Percentiles rank a stretch among this genome's conserved stretches.
Conservation (phyloP, 2,329 filamentous ascomycete species). For the Arthrinium puccinioides region DNA sequence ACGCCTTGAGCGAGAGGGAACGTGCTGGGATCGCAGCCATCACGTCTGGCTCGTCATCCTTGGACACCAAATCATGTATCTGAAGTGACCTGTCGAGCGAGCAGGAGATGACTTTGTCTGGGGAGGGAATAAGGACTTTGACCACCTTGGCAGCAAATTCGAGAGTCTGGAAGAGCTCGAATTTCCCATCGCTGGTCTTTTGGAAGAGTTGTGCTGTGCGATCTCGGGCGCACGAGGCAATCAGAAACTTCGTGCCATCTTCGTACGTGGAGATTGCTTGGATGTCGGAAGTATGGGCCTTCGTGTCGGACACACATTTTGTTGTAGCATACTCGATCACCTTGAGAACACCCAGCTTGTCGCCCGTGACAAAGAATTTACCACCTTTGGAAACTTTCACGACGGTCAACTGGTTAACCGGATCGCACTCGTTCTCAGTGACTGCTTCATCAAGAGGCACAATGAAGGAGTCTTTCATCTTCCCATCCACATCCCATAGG, state of each 20-base stretch:
- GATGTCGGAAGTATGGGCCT: conserved; percentile 81
- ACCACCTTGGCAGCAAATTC: conserved; percentile 86
- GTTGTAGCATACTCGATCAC: conserved; percentile 58
- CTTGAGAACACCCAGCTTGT: conserved; percentile 76
- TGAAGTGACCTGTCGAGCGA: conserved; percentile 85
- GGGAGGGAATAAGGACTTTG: conserved; percentile 64
- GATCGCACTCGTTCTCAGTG: conserved; percentile 41
- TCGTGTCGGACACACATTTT: conserved; percentile 60
- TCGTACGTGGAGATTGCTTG: conserved; percentile 72
- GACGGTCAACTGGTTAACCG: conserved; percentile 51
- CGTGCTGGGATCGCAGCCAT: conserved; percentile 71
- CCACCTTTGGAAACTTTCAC: conserved; percentile 54
- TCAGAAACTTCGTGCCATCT: conserved; percentile 50
- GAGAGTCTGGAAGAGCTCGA: conserved; percentile 82
- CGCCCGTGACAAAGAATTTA: conserved; percentile 69
- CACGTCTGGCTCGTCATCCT: conserved; percentile 54
- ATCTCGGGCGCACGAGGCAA: conserved; percentile 82
- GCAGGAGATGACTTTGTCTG: conserved; percentile 73
- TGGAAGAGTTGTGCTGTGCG: conserved; percentile 90
- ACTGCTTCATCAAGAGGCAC: conserved; percentile 61
- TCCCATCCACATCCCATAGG: conserved; percentile 75
- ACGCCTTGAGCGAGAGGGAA: conserved; percentile 76
- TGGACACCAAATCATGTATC: conserved; percentile 68
- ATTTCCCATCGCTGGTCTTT: conserved; percentile 43
- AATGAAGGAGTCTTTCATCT: conserved; percentile 54